phyloP scores from a whole-genome alignment of 2,329 filamentous ascomycete genomes.

The Canariomyces notabilis region DNA sequence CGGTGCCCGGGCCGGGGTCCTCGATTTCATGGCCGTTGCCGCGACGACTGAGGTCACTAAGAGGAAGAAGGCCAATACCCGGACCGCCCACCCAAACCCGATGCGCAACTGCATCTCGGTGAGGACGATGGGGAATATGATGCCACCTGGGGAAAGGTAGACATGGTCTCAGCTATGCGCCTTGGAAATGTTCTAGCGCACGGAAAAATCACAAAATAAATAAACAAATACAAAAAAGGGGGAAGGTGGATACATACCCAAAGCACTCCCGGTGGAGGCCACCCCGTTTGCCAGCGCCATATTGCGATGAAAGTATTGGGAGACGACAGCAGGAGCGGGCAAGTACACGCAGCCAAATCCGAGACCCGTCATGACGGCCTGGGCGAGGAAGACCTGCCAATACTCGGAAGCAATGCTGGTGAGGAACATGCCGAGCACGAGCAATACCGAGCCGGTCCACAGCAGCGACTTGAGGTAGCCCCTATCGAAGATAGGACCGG shows the following conservation, averaged over 20 bases:
- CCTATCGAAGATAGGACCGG: slow-evolving; percentile 46
- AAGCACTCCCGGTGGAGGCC: slow-evolving; percentile 27
- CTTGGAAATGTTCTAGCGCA: background rate
- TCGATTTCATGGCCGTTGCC: slow-evolving; percentile 28
- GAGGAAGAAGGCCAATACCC: slow-evolving; percentile 26
- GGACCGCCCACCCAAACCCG: slow-evolving; percentile 27
- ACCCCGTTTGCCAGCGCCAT: slow-evolving; percentile 32
- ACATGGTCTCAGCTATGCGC: background rate
- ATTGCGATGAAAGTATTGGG: slow-evolving; percentile 30
- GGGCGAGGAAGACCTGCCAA: slow-evolving; percentile 42
- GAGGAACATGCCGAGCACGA: slow-evolving; percentile 37
- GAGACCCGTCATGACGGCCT: slow-evolving; percentile 42
- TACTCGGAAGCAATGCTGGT: slow-evolving; percentile 42
- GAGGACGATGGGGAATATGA: slow-evolving; percentile 31
- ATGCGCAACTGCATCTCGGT: slow-evolving; percentile 23
- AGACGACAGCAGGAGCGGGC: slow-evolving; percentile 32
- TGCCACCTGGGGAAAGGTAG: slow-evolving; percentile 29
- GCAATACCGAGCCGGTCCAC: slow-evolving; percentile 34
- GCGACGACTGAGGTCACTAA: slow-evolving; percentile 27
- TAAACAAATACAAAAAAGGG: background rate
- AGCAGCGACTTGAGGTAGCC: slow-evolving; percentile 44
- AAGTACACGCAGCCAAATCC: slow-evolving; percentile 39
- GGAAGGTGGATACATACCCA: background rate
- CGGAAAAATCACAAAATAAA: too few relatives aligned
- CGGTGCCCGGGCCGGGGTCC: slow-evolving; percentile 32